Evolutionary conservation across 2,329 filamentous ascomycete species (phyloP), one percentile per base, ranked within the genome.

Genomic region (Fusarium mangiferae): DNA sequence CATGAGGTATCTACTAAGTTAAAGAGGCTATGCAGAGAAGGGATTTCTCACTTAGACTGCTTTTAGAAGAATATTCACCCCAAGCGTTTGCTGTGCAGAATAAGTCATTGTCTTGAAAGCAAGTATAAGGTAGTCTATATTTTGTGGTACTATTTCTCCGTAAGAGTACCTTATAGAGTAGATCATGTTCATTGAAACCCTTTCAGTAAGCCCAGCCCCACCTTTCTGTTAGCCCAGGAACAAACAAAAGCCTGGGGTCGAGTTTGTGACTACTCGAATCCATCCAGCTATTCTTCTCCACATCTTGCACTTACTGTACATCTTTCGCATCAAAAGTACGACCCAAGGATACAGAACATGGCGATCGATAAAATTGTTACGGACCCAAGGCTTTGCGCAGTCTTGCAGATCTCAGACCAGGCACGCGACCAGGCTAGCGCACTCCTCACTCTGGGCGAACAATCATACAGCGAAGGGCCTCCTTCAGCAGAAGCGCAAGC

Each of bases 321-420:
- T 41, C 28, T 24, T 33, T 28, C 26, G 11, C 28, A 44, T 62
- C 28, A 20, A 44, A 39, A 30, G 12, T 24, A 28, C 18, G 38
- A 24, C 14, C 26, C 26, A n/a, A 28, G 30, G 13, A 38, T 30
- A 44, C n/a, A 33, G 33, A 68, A 35, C 15, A 84, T 85, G 84
- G 78, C 81, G 17, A 78, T 84, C 76, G 82, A 83, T 54, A 80
- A 82, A 42, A 80, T 85, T 48, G 79, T 86, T 63, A 82, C 79
- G 28, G 84, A 86, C 62, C 80, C 83, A 20, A 80, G 88, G 68
- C 90, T 97, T 52, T 86, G 87, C 64, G 87, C 90, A 11, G 92
- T 94, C 54, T 87, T 97, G 55, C 86, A 91, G 73, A 91, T 91
- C 63, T 95, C 94, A n/a, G 87, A 89, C 64, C 88, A 93, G 72